These are phyloP conservation scores for Chlamydomonas incerta DNA, from an alignment of 139 green algal species.

Conservation along the genomic window DNA sequence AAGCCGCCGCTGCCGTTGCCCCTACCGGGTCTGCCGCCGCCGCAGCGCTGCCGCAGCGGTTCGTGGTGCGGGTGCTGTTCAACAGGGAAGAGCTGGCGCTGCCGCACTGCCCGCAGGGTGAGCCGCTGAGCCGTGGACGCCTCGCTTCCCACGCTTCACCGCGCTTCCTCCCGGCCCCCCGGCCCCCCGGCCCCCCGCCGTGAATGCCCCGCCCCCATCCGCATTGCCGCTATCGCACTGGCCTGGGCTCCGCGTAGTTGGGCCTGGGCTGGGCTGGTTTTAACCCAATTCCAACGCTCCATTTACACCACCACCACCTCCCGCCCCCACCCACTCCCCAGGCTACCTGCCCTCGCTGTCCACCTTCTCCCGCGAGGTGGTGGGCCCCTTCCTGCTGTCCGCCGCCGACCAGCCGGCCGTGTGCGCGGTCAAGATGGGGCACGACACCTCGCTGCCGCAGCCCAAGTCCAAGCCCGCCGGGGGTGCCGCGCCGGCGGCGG, in stretches of 20 bases:
- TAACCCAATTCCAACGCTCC: no score
- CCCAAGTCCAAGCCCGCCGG: not conserved
- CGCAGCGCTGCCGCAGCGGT: not conserved
- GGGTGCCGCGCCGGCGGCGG: no score
- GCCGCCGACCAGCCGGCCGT: constrained; percentile 41
- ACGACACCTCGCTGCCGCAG: constrained; percentile 51
- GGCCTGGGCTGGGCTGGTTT: no score
- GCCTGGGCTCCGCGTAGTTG: no score
- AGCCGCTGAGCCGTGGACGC: no score
- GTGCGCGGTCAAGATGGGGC: constrained; percentile 56
- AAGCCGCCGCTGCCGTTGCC: no score
- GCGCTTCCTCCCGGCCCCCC: no score
- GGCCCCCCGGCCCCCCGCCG: no score
- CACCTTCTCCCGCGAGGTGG: constrained; percentile 61
- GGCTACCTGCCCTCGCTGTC: constrained; percentile 52
- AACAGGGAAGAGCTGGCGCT: constrained; percentile 72
- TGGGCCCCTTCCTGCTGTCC: constrained; percentile 68
- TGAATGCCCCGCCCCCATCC: no score
- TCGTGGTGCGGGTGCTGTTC: constrained; percentile 68
- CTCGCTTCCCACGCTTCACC: no score
- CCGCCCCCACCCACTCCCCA: not conserved
- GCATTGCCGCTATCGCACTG: no score
- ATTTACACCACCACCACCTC: not conserved
- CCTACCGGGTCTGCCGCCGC: no score
- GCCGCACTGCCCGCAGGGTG: constrained; percentile 55